These are phyloP conservation scores for Stagonosporopsis cucurbitacearum DNA, from an alignment of 2,329 filamentous ascomycete species.

Conservation along the genomic window DNA sequence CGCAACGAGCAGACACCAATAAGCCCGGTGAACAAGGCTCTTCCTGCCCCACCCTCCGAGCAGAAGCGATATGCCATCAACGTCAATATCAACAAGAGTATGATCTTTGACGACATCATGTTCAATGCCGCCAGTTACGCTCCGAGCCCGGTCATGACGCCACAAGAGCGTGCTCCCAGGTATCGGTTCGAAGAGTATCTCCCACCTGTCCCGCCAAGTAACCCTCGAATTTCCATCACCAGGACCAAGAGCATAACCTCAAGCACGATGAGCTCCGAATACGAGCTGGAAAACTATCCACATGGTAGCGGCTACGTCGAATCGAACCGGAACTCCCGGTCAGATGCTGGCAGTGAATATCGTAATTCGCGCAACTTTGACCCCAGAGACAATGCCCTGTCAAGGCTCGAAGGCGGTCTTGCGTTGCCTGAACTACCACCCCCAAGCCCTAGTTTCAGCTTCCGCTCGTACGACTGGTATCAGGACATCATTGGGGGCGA, in stretches of 20 bases:
- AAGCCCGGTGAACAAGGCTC: conserved; percentile 11
- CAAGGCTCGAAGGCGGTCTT: conserved; percentile 21
- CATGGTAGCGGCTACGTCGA: conserved; percentile 7
- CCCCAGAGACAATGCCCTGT: conserved; percentile 18
- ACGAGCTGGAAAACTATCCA: conserved; percentile 29
- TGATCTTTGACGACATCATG: conserved; percentile 36
- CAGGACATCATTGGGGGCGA: conserved; percentile 36
- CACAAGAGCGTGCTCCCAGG: conserved; percentile 26
- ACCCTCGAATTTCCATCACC: conserved; percentile 16
- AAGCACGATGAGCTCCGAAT: conserved; percentile 23
- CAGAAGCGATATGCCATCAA: conserved; percentile 32
- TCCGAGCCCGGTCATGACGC: conserved; percentile 19
- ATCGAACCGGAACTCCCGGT: conserved; percentile 8
- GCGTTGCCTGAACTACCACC: conserved; percentile 28
- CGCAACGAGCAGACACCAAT: not conserved
- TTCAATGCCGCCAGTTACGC: conserved; percentile 24
- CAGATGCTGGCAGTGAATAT: conserved; percentile 11
- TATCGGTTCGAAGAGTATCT: conserved; percentile 36
- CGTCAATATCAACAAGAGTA: conserved; percentile 39
- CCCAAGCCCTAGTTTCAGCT: conserved; percentile 34
- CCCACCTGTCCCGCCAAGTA: conserved; percentile 21
- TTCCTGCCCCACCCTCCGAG: conserved; percentile 26
- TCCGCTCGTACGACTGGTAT: conserved; percentile 38
- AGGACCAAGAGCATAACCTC: conserved; percentile 3
- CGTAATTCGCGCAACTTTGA: conserved; percentile 5